Evolutionary conservation across 1,284 basidiomycete species (phyloP).

Genomic region (Schizophyllum amplum): DNA sequence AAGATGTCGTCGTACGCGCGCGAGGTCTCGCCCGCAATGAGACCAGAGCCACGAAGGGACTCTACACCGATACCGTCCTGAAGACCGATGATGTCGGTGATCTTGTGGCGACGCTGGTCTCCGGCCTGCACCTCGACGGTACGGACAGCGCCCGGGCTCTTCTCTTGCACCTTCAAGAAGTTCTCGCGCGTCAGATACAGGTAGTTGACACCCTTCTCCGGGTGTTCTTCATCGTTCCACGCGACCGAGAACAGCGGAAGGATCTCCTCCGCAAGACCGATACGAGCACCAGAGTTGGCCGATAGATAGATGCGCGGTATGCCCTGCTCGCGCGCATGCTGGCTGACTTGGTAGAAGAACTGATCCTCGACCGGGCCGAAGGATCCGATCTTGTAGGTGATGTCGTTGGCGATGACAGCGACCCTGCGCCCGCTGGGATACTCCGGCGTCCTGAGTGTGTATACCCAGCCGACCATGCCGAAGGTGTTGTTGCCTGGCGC

Average conservation of each 20-base stretch:
- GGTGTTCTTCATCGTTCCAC: conserved; percentile 76
- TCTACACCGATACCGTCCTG: conserved; percentile 99
- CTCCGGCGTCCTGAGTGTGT: conserved; percentile 90
- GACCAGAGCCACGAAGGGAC: conserved; percentile 90
- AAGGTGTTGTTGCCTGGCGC: conserved; percentile 91
- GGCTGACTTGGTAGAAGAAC: conserved; percentile 93
- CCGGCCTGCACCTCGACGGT: conserved; percentile 81
- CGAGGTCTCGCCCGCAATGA: conserved; percentile 98
- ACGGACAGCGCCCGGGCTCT: conserved; percentile 71
- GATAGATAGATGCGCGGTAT: conserved; percentile 95
- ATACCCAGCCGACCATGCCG: conserved; percentile 99
- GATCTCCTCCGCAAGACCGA: conserved; percentile 93
- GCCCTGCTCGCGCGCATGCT: conserved; percentile 85
- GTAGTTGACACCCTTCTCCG: conserved; percentile 96
- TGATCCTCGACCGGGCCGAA: conserved; percentile 96
- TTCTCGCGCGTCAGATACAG: conserved; percentile 90
- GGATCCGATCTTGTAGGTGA: conserved; percentile 97
- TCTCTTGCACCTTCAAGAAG: conserved; percentile 76
- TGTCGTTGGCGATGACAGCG: conserved; percentile 95
- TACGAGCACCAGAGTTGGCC: conserved; percentile 96
- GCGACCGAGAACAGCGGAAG: conserved; percentile 87
- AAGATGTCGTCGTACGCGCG: conserved; percentile 99
- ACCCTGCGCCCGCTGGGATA: conserved; percentile 84
- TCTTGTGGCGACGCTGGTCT: conserved; percentile 86
- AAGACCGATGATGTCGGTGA: conserved; percentile 94